Percentiles rank a stretch among this genome's conserved stretches.
These are phyloP conservation scores for Xylariaceae sp. DNA, from an alignment of 2,329 filamentous ascomycete species.

Conservation along the genomic window DNA sequence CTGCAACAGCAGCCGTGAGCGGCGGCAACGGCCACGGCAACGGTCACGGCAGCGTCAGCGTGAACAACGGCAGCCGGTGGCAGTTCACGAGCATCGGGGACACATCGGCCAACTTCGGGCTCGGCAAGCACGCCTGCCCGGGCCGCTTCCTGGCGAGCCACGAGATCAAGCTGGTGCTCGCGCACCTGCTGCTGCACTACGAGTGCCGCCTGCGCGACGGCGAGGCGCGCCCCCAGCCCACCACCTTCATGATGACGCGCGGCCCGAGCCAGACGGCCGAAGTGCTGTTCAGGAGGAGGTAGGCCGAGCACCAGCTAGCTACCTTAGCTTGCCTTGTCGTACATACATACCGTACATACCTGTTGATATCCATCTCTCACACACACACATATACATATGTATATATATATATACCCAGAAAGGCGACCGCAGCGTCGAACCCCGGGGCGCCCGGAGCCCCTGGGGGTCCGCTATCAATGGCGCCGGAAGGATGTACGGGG, in stretches of 20 bases:
- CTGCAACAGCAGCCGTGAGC: no score
- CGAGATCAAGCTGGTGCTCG: slow-evolving; percentile 38
- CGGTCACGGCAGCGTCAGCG: no score
- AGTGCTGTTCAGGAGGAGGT: slow-evolving; percentile 21
- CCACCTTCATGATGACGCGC: slow-evolving; percentile 28
- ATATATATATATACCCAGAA: no score
- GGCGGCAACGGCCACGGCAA: no score
- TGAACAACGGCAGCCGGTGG: slow-evolving; percentile 8
- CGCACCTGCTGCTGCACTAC: slow-evolving; percentile 32
- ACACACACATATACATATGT: no score
- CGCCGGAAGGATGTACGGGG: no score
- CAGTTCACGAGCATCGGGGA: slow-evolving; percentile 30
- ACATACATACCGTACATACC: background rate
- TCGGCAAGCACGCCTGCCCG: slow-evolving; percentile 33
- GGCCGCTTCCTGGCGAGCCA: slow-evolving; percentile 38
- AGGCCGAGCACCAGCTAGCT: no score
- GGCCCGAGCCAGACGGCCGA: slow-evolving; percentile 24
- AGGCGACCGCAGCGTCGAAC: no score
- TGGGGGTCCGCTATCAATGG: no score
- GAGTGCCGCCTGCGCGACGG: slow-evolving; percentile 27
- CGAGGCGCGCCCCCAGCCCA: slow-evolving; percentile 17
- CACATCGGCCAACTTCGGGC: slow-evolving; percentile 29
- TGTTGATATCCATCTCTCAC: no score
- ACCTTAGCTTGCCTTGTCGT: background rate
- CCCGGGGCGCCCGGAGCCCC: no score